A percentile compares a stretch with the other conserved stretches of the same genome.
Evolutionary conservation across 2,329 filamentous ascomycete genomes (phyloP).

Genomic region (Xylariaceae sp.): DNA sequence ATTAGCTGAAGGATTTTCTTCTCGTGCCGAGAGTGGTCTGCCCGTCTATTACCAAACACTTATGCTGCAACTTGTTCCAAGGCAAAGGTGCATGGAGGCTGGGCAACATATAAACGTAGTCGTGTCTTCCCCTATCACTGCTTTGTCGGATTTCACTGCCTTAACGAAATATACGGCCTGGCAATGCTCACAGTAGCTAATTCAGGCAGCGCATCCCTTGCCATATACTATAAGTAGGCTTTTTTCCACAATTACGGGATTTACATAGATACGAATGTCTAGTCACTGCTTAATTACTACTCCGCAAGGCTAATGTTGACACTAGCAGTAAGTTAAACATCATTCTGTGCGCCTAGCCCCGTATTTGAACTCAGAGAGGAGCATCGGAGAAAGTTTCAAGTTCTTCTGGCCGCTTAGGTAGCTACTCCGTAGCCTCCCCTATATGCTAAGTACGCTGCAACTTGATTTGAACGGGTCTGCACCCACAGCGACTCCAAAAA

Average conservation of each 20-base stretch:
- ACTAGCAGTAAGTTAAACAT: background rate
- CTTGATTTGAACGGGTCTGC: background rate
- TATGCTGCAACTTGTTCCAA: conserved; percentile 43
- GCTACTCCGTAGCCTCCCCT: background rate
- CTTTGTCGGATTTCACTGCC: background rate
- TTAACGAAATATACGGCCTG: background rate
- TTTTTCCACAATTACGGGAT: background rate
- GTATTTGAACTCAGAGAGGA: too few relatives aligned
- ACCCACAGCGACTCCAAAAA: background rate
- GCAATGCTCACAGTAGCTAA: background rate
- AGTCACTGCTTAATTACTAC: too few relatives aligned
- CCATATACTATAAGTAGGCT: background rate
- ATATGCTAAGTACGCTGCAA: background rate
- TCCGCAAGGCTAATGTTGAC: background rate
- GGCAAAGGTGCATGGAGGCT: conserved; percentile 64
- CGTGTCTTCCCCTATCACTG: background rate
- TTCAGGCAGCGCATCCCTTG: background rate
- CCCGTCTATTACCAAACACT: conserved; percentile 69
- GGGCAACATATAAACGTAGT: conserved; percentile 50
- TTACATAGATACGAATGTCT: too few relatives aligned
- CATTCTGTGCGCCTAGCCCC: too few relatives aligned
- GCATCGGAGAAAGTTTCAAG: conserved; percentile 23
- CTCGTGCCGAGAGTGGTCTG: conserved; percentile 52
- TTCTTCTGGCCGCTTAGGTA: conserved; percentile 19
- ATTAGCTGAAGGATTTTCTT: conserved; percentile 51